Conservation (phyloP, 2,329 filamentous ascomycete genomes). For the Aspergillus udagawae region DNA sequence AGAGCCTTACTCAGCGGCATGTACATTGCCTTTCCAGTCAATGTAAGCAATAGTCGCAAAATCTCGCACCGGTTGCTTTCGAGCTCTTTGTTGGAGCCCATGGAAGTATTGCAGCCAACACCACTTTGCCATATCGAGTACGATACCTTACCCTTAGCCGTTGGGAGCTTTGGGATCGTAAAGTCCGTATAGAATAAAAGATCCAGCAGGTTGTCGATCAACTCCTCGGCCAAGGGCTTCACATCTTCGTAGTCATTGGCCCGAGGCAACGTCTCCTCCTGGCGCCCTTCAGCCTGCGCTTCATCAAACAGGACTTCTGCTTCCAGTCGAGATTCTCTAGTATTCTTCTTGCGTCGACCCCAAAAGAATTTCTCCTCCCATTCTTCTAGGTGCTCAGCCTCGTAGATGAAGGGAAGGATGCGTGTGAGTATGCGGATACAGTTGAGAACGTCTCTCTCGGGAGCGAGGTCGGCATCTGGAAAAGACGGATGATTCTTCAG, state of each 20-base stretch:
- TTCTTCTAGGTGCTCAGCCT: conserved; percentile 71
- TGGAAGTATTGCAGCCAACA: conserved; percentile 86
- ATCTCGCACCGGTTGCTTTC: conserved; percentile 93
- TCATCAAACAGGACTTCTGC: conserved; percentile 84
- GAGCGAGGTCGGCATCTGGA: conserved; percentile 78
- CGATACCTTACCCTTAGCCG: conserved; percentile 73
- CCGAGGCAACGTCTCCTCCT: conserved; percentile 39
- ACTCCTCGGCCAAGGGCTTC: conserved; percentile 84
- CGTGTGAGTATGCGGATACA: conserved; percentile 89
- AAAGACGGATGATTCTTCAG: conserved; percentile 88
- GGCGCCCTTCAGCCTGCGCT: conserved; percentile 53
- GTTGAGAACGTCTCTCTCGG: conserved; percentile 83
- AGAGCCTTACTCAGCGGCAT: conserved; percentile 63
- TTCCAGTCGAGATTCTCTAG: conserved; percentile 60
- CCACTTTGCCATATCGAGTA: conserved; percentile 98
- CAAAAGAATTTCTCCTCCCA: conserved; percentile 98
- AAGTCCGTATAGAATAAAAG: conserved; percentile 89
- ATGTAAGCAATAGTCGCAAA: conserved; percentile 74
- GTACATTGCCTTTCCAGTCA: conserved; percentile 92
- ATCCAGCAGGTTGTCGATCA: conserved; percentile 85
- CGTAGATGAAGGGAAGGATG: conserved; percentile 85
- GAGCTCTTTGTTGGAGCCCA: conserved; percentile 83
- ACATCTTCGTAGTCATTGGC: conserved; percentile 70
- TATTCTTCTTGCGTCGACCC: conserved; percentile 68
- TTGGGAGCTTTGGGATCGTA: conserved; percentile 70